Base-by-base conservation (phyloP, 768 basidiomycete species). In the Mycena metata region DNA sequence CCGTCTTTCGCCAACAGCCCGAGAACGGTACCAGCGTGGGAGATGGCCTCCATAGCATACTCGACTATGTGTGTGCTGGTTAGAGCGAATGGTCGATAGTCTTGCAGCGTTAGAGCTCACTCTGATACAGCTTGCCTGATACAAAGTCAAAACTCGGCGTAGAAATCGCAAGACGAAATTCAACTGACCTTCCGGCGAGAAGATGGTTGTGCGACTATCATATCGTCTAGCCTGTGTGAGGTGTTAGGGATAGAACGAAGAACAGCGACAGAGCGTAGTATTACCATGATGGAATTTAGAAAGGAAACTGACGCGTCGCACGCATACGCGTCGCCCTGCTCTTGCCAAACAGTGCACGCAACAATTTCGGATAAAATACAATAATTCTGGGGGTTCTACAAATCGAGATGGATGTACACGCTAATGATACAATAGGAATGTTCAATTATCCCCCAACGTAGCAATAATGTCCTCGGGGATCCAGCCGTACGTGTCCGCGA, bases 11-110 rank as follows among this genome's bases (percentile, higher is more conserved):
- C 95, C 33, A 96, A 86, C 63, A 96, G 91, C 46, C 95, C 96
- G n/a, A 97, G 88, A 50, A 97, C 96, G 46, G 95, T 94, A 60
- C 95, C 95, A 21, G 95, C 96, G 75, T 96, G 93, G 33, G 96
- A 98, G 85, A 99, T 98, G 66, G 96, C 96, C 79, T 99, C 98
- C 95, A 99, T 98, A 49, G 97, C 97, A 88, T 99, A 99, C 84
- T 99, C 97, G 84, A 99, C 97, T 97, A 39, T 15, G 36, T 1
- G 58, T 30, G 33, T 17, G 10, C 30, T 10, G 23, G 33, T 68
- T 24, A 64, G 42, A 26, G 17, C 43, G 8, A 74, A 3, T 30
- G 30, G 10, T 26, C 69, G 26, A 61, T 52, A 59, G 45, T 67
- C 50, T 50, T 55, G 71, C 71, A 61, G 41, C 49, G 61, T 33